phyloP scores from a whole-genome alignment of 2,329 filamentous ascomycete species.

The Paraconiothyrium brasiliense region DNA sequence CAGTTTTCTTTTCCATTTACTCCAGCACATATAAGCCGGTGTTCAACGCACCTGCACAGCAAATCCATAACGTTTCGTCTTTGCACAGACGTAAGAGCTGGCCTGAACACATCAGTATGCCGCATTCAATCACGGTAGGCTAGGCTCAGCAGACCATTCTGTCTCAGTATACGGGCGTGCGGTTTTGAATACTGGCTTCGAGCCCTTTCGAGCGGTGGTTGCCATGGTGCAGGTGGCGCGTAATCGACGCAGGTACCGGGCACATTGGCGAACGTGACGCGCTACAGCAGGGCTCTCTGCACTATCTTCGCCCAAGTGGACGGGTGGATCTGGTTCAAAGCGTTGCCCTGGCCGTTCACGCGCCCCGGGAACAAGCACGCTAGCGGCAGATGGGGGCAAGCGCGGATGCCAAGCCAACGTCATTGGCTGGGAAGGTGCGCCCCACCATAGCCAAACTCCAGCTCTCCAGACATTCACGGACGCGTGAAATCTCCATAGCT shows the following conservation, averaged over 20 bases:
- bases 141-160: conserved; percentile 62
- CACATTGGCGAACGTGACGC: background rate
- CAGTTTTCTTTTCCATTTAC: too few relatives aligned
- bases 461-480: conserved; percentile 14
- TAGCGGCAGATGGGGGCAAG: background rate
- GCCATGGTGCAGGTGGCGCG: conserved; percentile 29
- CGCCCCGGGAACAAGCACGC: background rate
- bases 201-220: conserved; percentile 31
- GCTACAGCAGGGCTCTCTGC: conserved; percentile 6
- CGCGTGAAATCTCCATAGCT: conserved; percentile 18
- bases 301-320: conserved; percentile 10
- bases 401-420: conserved; percentile 6
- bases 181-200: conserved; percentile 69
- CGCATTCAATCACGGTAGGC: background rate
- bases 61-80: conserved; percentile 73
- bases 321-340: conserved; percentile 1
- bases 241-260: conserved; percentile 2
- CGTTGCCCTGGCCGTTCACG: conserved; percentile 2
- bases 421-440: conserved; percentile 7
- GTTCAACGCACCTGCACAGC: conserved; percentile 67
- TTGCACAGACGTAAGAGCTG: conserved; percentile 64
- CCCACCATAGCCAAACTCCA: conserved; percentile 12
- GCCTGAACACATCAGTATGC: conserved; percentile 58
- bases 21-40: too few relatives aligned
- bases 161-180: conserved; percentile 71